A percentile compares a stretch with the other conserved stretches of the same genome.
Conservation (phyloP, 2,329 filamentous ascomycete species). For the Coccinonectria pachysandricola region DNA sequence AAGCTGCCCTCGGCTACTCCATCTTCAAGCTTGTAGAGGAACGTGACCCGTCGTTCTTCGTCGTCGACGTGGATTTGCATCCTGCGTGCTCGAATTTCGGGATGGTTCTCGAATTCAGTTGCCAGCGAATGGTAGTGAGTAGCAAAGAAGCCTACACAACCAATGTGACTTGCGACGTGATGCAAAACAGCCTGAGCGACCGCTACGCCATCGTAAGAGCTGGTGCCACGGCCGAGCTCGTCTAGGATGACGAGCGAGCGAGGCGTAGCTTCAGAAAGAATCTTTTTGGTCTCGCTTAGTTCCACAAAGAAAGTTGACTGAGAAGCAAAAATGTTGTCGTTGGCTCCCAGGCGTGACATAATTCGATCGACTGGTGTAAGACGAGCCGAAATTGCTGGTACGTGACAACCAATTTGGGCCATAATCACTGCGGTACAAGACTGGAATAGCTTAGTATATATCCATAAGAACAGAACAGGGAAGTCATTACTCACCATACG, state of each 20-base stretch:
- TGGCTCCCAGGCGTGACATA: constrained; percentile 95
- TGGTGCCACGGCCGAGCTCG: constrained; percentile 89
- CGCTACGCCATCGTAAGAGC: constrained; percentile 90
- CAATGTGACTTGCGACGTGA: constrained; percentile 85
- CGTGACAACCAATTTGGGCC: constrained; percentile 89
- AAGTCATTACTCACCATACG: constrained; percentile 71
- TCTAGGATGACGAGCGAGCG: constrained; percentile 94
- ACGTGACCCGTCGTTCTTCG: constrained; percentile 75
- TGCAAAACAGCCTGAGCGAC: constrained; percentile 97
- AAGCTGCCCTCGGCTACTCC: constrained; percentile 95
- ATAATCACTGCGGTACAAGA: constrained; percentile 95
- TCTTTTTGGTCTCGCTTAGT: constrained; percentile 95
- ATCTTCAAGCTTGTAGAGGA: constrained; percentile 86
- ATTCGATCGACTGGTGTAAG: constrained; percentile 92
- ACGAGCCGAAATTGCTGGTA: constrained; percentile 71
- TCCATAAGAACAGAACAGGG: neutral
- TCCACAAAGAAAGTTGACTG: constrained; percentile 99
- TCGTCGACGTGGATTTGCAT: constrained; percentile 97
- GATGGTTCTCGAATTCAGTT: constrained; percentile 79
- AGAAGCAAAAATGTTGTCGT: constrained; percentile 97
- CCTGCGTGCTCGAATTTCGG: constrained; percentile 73
- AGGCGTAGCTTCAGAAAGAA: constrained; percentile 84
- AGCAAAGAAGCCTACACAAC: constrained; percentile 91
- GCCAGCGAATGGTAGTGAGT: constrained; percentile 95
- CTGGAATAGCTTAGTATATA: constrained; percentile 30